Percentiles rank a stretch among this genome's conserved stretches.
These are phyloP conservation scores for Leccinum imitatum DNA, from an alignment of 768 basidiomycete genomes.

Conservation along the genomic window DNA sequence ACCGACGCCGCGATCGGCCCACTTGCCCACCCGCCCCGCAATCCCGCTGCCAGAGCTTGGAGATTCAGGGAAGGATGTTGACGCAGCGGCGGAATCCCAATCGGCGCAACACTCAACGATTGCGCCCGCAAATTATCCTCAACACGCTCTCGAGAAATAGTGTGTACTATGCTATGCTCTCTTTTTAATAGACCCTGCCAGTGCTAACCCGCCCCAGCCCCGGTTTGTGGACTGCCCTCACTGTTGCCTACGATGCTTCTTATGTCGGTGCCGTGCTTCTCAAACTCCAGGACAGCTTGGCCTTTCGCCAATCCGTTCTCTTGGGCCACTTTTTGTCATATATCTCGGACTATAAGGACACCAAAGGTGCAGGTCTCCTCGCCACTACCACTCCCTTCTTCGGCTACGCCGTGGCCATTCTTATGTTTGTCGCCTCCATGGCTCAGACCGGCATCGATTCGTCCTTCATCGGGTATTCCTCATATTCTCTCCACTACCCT, in stretches of 20 bases:
- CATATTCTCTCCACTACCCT: not conserved
- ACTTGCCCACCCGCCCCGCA: too few species aligned
- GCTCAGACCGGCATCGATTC: slow-evolving; percentile 75
- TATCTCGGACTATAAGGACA: slow-evolving; percentile 72
- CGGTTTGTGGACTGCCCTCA: slow-evolving; percentile 48
- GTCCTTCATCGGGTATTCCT: slow-evolving; percentile 69
- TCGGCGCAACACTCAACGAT: too few species aligned
- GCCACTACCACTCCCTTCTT: slow-evolving; percentile 43
- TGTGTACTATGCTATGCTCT: too few species aligned
- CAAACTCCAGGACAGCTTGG: slow-evolving; percentile 78
- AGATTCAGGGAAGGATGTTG: too few species aligned
- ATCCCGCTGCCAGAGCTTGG: too few species aligned
- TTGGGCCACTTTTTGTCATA: slow-evolving; percentile 77
- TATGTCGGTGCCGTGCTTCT: slow-evolving; percentile 60
- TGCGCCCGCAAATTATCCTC: too few species aligned
- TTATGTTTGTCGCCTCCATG: slow-evolving; percentile 83
- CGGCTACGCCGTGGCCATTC: slow-evolving; percentile 71
- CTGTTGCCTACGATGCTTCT: slow-evolving; percentile 74
- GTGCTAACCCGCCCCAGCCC: too few species aligned
- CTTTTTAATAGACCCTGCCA: too few species aligned
- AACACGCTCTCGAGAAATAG: too few species aligned
- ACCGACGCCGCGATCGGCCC: too few species aligned
- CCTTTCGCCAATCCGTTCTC: slow-evolving; percentile 86
- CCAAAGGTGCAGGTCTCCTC: slow-evolving; percentile 34
- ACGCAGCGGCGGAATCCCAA: too few species aligned